These are phyloP conservation scores for Macrocystidia cucumis DNA, from an alignment of 1,284 basidiomycete species.

Conservation along the genomic window DNA sequence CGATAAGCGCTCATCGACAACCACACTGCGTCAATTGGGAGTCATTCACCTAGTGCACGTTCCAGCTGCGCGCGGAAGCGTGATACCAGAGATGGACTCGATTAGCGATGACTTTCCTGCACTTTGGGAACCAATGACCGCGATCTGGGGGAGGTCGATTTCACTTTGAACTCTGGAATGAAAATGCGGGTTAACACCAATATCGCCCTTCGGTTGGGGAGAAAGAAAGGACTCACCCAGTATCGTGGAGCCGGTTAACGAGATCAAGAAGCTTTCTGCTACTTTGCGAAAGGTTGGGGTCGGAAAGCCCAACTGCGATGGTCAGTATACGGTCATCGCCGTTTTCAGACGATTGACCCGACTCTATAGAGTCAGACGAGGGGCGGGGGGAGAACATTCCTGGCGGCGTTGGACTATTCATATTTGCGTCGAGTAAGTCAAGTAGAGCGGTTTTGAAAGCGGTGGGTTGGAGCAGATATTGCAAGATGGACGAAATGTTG, in stretches of 20 bases:
- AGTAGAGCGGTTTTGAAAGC: too few relatives aligned
- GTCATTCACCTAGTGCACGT: constrained; percentile 60
- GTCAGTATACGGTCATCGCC: constrained; percentile 13
- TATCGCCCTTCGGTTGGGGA: neutral
- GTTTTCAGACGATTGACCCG: neutral
- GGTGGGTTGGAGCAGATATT: too few relatives aligned
- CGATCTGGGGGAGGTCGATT: constrained; percentile 63
- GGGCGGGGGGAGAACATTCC: neutral
- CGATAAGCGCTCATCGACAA: too few relatives aligned
- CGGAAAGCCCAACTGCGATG: constrained; percentile 22
- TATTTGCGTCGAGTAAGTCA: too few relatives aligned
- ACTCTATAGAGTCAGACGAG: neutral
- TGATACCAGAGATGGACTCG: constrained; percentile 67
- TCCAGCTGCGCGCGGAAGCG: constrained; percentile 50
- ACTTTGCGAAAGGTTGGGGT: constrained; percentile 12
- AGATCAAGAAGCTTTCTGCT: constrained; percentile 17
- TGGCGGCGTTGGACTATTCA: too few relatives aligned
- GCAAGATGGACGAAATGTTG: too few relatives aligned
- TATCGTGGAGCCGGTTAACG: constrained; percentile 17
- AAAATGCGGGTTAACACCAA: constrained; percentile 1
- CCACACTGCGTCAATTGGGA: too few relatives aligned
- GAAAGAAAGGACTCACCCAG: constrained; percentile 11
- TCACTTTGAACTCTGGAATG: constrained; percentile 48
- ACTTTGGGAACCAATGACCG: constrained; percentile 59
- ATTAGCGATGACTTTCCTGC: constrained; percentile 72